Conservation (phyloP, 2,329 filamentous ascomycete species). For the Didymella sp. region DNA sequence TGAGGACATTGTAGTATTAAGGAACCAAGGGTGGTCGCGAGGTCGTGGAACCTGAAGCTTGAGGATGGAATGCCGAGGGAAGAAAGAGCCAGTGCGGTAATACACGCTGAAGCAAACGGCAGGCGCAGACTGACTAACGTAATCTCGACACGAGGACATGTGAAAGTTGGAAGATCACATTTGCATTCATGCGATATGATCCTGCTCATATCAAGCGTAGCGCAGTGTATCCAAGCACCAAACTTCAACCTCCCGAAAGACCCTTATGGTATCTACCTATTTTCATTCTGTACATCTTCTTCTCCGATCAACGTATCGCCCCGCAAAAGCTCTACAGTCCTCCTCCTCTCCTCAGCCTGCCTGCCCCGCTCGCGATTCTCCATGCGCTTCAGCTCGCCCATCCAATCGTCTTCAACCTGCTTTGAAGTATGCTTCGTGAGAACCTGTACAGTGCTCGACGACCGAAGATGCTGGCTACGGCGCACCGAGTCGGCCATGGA, state of each 20-base stretch:
- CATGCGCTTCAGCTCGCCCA: constrained; percentile 19
- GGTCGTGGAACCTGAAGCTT: too few species aligned
- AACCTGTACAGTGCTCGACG: neutral
- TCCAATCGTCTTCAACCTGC: constrained; percentile 16
- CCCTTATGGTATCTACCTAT: neutral
- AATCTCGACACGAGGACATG: too few species aligned
- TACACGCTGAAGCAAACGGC: too few species aligned
- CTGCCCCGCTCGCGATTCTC: constrained; percentile 16
- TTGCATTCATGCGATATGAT: too few species aligned
- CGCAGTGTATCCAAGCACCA: neutral
- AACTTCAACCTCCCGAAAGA: neutral
- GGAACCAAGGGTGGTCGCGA: too few species aligned
- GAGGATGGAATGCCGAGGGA: too few species aligned
- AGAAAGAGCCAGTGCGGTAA: too few species aligned
- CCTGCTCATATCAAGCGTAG: neutral
- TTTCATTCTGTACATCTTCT: neutral
- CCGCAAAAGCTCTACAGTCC: neutral
- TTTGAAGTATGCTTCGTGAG: neutral
- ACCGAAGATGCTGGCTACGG: neutral
- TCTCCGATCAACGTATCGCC: neutral
- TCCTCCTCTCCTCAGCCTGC: constrained; percentile 4
- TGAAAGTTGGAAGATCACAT: neutral
- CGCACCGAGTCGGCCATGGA: neutral
- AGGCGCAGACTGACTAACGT: too few species aligned
- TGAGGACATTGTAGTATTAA: too few species aligned